Percentiles rank a stretch among this genome's conserved stretches.
Evolutionary conservation across 345 rosid genomes (phyloP).

Genomic region (Raphanus raphanistrum): DNA sequence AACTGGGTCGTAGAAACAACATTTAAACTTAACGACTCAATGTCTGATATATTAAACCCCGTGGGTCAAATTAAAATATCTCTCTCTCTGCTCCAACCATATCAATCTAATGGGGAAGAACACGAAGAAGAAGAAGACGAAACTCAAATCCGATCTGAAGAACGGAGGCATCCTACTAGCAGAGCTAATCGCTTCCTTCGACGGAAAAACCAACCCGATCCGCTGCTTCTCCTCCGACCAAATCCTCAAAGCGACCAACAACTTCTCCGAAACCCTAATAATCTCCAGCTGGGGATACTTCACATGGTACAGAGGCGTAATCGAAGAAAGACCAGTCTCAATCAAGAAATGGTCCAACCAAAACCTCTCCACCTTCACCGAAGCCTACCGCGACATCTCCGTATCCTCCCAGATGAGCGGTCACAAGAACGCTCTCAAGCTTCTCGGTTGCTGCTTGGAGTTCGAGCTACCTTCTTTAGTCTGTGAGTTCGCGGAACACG

Average conservation of each 20-base stretch:
- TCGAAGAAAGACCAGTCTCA: constrained; percentile 26
- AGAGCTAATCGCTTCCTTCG: constrained; percentile 30
- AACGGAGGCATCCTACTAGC: constrained; percentile 23
- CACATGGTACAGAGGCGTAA: constrained; percentile 33
- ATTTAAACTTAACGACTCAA: too few relatives aligned
- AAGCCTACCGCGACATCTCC: constrained; percentile 32
- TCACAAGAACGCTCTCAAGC: constrained; percentile 10
- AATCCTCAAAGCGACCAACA: constrained; percentile 26
- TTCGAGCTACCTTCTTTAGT: constrained; percentile 26
- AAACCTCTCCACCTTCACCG: constrained; percentile 24
- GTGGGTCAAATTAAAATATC: too few relatives aligned
- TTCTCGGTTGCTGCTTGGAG: constrained; percentile 31
- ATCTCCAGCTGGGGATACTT: constrained; percentile 37
- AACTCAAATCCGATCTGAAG: constrained; percentile 10
- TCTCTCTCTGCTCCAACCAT: not conserved
- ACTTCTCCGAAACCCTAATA: constrained; percentile 22
- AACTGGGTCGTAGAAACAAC: too few relatives aligned
- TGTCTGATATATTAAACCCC: too few relatives aligned
- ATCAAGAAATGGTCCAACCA: constrained; percentile 34
- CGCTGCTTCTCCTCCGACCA: constrained; percentile 38
- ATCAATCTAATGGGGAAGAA: constrained; percentile 20
- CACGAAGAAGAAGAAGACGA: constrained; percentile 22
- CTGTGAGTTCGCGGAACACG: constrained; percentile 25
- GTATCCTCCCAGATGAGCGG: constrained; percentile 30
- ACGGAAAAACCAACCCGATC: constrained; percentile 33